These are phyloP conservation scores for Scheffersomyces insectosa DNA, from an alignment of 1,139 yeast species.

Conservation along the genomic window DNA sequence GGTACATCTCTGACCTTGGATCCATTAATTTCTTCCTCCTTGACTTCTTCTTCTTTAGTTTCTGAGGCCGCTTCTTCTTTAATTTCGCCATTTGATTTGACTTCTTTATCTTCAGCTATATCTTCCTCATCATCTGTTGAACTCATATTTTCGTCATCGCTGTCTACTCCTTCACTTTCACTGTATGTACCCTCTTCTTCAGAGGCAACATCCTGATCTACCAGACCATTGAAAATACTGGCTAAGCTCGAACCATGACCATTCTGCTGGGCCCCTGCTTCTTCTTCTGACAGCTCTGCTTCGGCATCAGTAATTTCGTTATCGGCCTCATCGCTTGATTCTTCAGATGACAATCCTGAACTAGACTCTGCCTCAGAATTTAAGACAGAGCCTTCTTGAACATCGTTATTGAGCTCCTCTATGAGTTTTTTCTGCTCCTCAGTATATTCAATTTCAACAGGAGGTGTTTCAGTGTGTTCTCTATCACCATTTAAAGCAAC, in stretches of 20 bases:
- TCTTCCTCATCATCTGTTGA: slow-evolving; percentile 31
- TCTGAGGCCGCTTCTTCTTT: slow-evolving; percentile 11
- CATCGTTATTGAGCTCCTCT: slow-evolving; percentile 17
- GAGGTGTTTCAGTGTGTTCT: not conserved
- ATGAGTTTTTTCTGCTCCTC: slow-evolving; percentile 37
- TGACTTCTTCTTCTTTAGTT: slow-evolving; percentile 13
- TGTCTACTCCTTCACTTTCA: slow-evolving; percentile 9
- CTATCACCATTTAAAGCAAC: slow-evolving; percentile 2
- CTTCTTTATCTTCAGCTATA: slow-evolving; percentile 4
- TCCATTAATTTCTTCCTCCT: slow-evolving; percentile 44
- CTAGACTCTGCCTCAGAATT: slow-evolving; percentile 24
- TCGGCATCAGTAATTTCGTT: slow-evolving; percentile 16
- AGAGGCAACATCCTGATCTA: not conserved
- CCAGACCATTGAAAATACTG: not conserved
- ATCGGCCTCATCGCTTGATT: slow-evolving; percentile 14
- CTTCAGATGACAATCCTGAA: slow-evolving; percentile 10
- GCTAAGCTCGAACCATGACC: slow-evolving; percentile 1
- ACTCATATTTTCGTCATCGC: slow-evolving; percentile 21
- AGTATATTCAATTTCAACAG: slow-evolving; percentile 26
- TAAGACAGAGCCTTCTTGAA: slow-evolving; percentile 15
- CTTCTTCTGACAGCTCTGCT: slow-evolving; percentile 8
- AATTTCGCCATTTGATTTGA: not conserved
- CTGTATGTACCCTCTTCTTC: slow-evolving; percentile 19
- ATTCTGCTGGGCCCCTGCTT: slow-evolving; percentile 1
- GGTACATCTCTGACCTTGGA: slow-evolving; percentile 68